Conservation (phyloP, 2,329 filamentous ascomycete species). For the Coniochaeta hoffmannii region DNA sequence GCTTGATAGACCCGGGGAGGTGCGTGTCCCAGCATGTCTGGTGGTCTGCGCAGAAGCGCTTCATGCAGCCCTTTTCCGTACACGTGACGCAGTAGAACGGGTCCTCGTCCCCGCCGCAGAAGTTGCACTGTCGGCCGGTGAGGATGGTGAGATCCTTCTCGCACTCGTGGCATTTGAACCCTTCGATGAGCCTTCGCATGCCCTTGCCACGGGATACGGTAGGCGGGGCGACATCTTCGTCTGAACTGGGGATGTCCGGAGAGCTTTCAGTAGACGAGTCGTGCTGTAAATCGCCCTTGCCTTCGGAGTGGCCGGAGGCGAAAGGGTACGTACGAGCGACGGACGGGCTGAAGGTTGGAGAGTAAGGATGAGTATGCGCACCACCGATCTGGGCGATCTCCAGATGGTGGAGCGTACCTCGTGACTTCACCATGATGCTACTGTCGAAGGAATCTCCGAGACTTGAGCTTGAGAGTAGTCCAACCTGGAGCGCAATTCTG, state of each 20-base stretch:
- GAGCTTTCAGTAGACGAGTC: background rate
- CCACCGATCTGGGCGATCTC: background rate
- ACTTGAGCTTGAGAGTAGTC: background rate
- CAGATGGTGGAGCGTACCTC: background rate
- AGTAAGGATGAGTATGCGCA: background rate
- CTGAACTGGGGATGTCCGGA: background rate
- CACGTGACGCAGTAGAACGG: background rate
- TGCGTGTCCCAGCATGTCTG: background rate
- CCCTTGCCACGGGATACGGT: background rate
- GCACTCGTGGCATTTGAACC: background rate
- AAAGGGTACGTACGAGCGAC: background rate
- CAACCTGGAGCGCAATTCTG: too few relatives aligned
- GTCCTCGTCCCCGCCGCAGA: background rate
- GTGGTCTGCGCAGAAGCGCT: background rate
- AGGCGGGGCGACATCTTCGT: background rate
- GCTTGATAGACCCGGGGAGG: background rate
- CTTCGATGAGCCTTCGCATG: background rate
- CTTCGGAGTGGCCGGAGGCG: background rate
- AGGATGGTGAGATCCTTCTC: background rate
- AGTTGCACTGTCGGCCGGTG: background rate
- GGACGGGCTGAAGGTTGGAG: background rate
- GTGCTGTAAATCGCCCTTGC: background rate
- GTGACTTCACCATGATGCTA: background rate
- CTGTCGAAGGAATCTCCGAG: background rate
- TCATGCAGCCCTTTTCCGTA: background rate